phyloP scores from a whole-genome alignment of 768 basidiomycete species.

The Hortiboletus campestris region DNA sequence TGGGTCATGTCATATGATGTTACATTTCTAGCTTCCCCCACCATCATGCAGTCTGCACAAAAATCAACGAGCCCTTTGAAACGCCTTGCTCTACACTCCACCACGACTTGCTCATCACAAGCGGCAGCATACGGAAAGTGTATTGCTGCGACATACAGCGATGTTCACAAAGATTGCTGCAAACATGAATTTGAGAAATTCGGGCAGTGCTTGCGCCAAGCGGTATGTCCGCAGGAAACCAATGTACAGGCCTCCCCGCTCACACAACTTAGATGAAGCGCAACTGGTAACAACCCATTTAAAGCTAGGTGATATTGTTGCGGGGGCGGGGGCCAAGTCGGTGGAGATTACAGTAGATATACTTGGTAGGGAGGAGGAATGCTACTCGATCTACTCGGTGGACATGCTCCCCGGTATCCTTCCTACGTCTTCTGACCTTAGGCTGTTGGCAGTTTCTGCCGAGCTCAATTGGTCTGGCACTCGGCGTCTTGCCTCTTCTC shows the following conservation, averaged over 20 bases:
- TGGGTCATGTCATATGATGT: background rate
- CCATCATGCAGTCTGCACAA: conserved; percentile 25
- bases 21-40: background rate
- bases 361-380: conserved; percentile 8
- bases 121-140: conserved; percentile 87
- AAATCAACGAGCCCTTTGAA: conserved; percentile 48
- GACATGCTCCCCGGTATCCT: conserved; percentile 34
- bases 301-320: conserved; percentile 4
- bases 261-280: conserved; percentile 47
- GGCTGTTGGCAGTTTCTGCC: conserved; percentile 23
- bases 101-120: conserved; percentile 66
- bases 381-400: conserved; percentile 20
- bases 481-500: conserved; percentile 41
- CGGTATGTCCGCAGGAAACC: conserved; percentile 50
- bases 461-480: conserved; percentile 22
- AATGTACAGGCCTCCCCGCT: background rate
- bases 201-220: conserved; percentile 73
- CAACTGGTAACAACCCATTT: conserved; percentile 42
- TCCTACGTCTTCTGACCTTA: conserved; percentile 40
- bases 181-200: conserved; percentile 82
- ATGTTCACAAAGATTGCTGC: conserved; percentile 83
- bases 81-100: conserved; percentile 68
- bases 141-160: conserved; percentile 76
- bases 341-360: conserved; percentile 21
- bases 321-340: conserved; percentile 1